Conservation (phyloP, 306 rosid genomes). For the Cucumis cinereus region DNA sequence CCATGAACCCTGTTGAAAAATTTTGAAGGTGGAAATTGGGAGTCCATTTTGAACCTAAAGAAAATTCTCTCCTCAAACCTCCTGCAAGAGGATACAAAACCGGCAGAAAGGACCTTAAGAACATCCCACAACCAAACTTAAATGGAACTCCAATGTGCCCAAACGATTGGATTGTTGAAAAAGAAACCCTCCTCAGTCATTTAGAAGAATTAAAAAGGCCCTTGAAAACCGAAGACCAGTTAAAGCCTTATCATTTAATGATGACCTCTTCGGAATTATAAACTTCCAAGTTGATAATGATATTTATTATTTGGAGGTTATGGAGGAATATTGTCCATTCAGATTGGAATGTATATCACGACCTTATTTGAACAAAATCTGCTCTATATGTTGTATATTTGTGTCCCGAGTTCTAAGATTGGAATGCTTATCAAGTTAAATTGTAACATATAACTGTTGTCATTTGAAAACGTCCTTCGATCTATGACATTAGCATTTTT, state of each 20-base stretch:
- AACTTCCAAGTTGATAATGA: not conserved
- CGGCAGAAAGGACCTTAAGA: not conserved
- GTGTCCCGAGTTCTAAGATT: too few species aligned
- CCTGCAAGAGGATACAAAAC: not conserved
- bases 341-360: not conserved
- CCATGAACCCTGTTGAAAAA: not conserved
- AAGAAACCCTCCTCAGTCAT: not conserved
- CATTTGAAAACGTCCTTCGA: not conserved
- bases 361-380: too few species aligned
- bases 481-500: not conserved
- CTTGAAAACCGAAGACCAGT: not conserved
- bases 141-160: not conserved
- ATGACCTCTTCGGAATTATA: not conserved
- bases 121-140: not conserved
- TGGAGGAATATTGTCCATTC: not conserved
- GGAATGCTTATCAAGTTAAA: not conserved
- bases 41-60: not conserved
- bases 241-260: not conserved
- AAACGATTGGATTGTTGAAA: not conserved
- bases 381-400: too few species aligned
- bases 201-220: not conserved
- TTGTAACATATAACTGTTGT: not conserved
- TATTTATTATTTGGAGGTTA: not conserved
- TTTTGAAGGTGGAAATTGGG: not conserved
- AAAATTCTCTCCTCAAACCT: not conserved